Percentiles rank a stretch among this genome's conserved stretches.
These are phyloP conservation scores for Rubus parviflorus DNA, from an alignment of 306 rosid genomes.

Conservation along the genomic window DNA sequence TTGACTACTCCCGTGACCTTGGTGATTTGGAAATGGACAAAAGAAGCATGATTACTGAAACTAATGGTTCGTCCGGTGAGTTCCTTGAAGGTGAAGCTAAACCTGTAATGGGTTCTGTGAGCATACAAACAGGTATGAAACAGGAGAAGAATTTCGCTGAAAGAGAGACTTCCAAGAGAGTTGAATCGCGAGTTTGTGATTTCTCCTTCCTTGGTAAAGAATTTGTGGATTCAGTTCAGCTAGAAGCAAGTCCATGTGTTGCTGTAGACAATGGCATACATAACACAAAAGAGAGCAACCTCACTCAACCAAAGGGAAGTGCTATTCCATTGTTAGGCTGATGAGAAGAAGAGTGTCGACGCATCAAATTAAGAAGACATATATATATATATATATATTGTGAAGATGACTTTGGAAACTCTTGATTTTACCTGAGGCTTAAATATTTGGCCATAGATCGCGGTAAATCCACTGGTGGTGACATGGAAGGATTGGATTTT, in stretches of 20 bases:
- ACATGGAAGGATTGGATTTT: not conserved
- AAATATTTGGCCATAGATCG: not conserved
- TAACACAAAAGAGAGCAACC: conserved; percentile 26
- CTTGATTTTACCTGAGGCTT: not conserved
- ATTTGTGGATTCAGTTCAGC: conserved; percentile 20
- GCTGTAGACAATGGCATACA: conserved; percentile 25
- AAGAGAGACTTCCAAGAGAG: conserved; percentile 40
- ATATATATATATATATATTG: too few species aligned
- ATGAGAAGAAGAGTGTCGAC: conserved; percentile 20
- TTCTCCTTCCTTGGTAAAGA: not conserved
- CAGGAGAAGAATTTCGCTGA: conserved; percentile 22
- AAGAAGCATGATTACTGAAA: conserved; percentile 27
- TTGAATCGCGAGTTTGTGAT: conserved; percentile 21
- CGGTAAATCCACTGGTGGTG: not conserved
- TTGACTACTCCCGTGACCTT: conserved; percentile 29
- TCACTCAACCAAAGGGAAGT: conserved; percentile 25
- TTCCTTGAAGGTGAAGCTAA: conserved; percentile 18
- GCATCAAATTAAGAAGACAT: conserved; percentile 43
- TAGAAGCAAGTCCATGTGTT: conserved; percentile 7
- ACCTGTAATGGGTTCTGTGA: conserved; percentile 16
- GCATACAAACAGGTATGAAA: conserved; percentile 19
- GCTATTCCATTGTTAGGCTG: conserved; percentile 28
- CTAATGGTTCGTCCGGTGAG: conserved; percentile 20
- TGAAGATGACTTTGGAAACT: not conserved
- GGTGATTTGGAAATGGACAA: conserved; percentile 32